Evolutionary conservation across 768 basidiomycete genomes (phyloP).

Genomic region (Tulasnella sp.): DNA sequence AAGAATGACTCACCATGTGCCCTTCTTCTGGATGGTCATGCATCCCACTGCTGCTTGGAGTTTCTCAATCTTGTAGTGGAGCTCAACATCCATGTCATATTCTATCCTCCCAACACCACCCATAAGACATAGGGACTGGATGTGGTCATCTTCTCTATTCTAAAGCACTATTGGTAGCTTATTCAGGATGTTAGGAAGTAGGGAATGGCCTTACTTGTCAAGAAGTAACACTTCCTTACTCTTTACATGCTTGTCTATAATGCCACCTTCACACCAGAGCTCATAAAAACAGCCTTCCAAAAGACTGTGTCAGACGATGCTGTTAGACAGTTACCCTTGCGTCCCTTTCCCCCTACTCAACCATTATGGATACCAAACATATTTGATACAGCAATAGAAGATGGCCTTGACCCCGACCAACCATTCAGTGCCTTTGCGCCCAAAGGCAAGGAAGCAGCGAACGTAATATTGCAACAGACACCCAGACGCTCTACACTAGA

Average conservation of each 20-base stretch:
- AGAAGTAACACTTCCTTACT: constrained; percentile 25
- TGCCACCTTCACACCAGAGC: constrained; percentile 24
- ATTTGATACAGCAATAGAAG: too few relatives aligned
- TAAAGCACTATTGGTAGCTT: constrained; percentile 26
- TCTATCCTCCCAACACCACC: constrained; percentile 14
- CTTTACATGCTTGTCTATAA: constrained; percentile 25
- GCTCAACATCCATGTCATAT: constrained; percentile 1
- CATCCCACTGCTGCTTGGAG: constrained; percentile 30
- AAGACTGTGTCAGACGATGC: too few relatives aligned
- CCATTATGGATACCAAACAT: too few relatives aligned
- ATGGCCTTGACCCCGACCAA: too few relatives aligned
- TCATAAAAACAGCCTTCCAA: constrained; percentile 25
- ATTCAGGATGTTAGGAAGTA: constrained; percentile 19
- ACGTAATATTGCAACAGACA: too few relatives aligned
- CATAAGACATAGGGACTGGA: constrained; percentile 32
- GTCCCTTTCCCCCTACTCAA: too few relatives aligned
- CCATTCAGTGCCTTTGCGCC: too few relatives aligned
- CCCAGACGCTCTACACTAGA: too few relatives aligned
- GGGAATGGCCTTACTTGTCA: constrained; percentile 11
- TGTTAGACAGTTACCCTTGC: too few relatives aligned
- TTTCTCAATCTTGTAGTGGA: background rate
- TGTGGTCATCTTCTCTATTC: constrained; percentile 33
- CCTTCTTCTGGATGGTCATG: constrained; percentile 38
- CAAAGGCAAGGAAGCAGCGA: too few relatives aligned
- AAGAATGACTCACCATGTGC: constrained; percentile 27